phyloP scores from a whole-genome alignment of 164 flowering plant species.

The Stephania yunnanensis region DNA sequence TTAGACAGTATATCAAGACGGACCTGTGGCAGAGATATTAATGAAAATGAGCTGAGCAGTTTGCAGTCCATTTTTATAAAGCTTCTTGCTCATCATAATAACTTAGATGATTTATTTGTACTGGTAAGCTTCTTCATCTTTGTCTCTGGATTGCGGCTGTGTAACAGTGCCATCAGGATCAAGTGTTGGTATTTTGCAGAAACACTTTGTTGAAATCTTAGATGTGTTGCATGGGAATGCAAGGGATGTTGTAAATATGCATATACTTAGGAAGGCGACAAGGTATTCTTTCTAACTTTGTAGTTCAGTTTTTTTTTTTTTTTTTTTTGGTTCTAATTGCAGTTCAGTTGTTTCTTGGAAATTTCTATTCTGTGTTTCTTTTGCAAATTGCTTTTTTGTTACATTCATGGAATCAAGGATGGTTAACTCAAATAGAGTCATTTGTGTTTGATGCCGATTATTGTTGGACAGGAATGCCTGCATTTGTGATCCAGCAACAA shows the following conservation, averaged over 20 bases:
- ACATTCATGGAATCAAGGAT: not conserved
- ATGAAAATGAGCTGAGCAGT: slow-evolving; percentile 49
- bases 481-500: slow-evolving; percentile 51
- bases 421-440: not conserved
- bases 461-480: slow-evolving; percentile 48
- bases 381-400: not conserved
- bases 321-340: not conserved
- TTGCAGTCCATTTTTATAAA: slow-evolving; percentile 71
- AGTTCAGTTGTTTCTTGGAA: not conserved
- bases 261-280: slow-evolving; percentile 57
- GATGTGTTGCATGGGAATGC: slow-evolving; percentile 65
- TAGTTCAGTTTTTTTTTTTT: not conserved
- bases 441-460: slow-evolving; percentile 8
- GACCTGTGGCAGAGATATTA: slow-evolving; percentile 28
- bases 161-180: not conserved
- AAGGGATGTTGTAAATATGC: slow-evolving; percentile 43
- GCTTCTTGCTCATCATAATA: slow-evolving; percentile 53
- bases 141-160: not conserved
- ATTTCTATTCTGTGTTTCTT: not conserved
- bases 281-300: slow-evolving; percentile 34
- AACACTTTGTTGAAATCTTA: slow-evolving; percentile 63
- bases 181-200: slow-evolving; percentile 36
- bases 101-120: slow-evolving; percentile 49
- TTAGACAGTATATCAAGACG: slow-evolving; percentile 55
- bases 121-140: slow-evolving; percentile 44